phyloP scores from a whole-genome alignment of 2,329 filamentous ascomycete genomes.

The Colletotrichum sublineola region DNA sequence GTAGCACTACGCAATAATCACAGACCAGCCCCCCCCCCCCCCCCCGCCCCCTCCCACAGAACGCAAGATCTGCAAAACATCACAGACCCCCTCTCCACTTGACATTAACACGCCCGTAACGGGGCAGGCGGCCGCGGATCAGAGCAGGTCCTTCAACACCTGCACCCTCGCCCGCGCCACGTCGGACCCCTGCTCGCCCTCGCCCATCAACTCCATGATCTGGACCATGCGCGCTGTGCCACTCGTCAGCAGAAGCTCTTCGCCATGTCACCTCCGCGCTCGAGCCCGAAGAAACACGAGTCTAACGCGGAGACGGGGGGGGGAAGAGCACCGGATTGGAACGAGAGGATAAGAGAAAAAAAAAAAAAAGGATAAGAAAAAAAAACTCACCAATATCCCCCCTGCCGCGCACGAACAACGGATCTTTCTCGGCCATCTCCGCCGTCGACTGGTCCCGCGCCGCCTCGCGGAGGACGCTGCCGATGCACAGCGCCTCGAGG shows the following conservation, averaged over 20 bases:
- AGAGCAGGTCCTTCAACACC: slow-evolving; percentile 68
- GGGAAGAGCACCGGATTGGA: neutral
- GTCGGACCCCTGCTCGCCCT: slow-evolving; percentile 67
- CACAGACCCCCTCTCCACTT: neutral
- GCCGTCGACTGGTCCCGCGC: slow-evolving; percentile 59
- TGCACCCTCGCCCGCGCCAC: slow-evolving; percentile 71
- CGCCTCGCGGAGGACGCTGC: slow-evolving; percentile 68
- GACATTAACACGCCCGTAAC: neutral
- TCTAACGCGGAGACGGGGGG: neutral
- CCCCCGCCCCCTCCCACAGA: too few species aligned
- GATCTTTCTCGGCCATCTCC: slow-evolving; percentile 65
- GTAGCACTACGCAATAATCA: neutral
- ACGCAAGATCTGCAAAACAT: slow-evolving; percentile 1
- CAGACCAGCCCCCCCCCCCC: neutral
- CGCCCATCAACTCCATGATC: slow-evolving; percentile 71
- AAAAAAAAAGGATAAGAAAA: neutral
- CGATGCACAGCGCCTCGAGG: slow-evolving; percentile 79
- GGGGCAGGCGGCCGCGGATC: neutral
- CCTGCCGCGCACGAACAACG: slow-evolving; percentile 70
- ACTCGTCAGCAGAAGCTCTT: slow-evolving; percentile 11
- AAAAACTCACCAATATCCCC: slow-evolving; percentile 69
- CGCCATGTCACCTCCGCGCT: neutral
- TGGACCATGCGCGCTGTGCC: slow-evolving; percentile 70
- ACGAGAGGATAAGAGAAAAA: neutral
- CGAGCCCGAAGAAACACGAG: neutral